phyloP scores from a whole-genome alignment of 345 rosid species.

The Anacardium occidentale region DNA sequence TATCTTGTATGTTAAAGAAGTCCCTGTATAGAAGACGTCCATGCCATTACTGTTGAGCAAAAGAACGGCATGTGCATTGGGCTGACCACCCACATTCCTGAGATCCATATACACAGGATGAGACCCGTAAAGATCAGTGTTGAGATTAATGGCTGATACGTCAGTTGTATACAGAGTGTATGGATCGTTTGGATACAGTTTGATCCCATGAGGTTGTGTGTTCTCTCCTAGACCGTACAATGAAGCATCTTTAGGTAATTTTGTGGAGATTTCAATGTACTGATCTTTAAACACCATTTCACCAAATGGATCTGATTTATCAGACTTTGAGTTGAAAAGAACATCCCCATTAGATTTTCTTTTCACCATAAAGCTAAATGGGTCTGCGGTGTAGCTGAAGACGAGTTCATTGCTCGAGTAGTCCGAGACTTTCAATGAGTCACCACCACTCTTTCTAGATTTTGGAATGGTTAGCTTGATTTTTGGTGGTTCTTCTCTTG shows the following conservation, averaged over 20 bases:
- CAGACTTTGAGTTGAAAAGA: slow-evolving; percentile 74
- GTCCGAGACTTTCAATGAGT: slow-evolving; percentile 35
- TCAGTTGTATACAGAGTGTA: slow-evolving; percentile 90
- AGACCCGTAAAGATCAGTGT: slow-evolving; percentile 84
- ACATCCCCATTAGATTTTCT: slow-evolving; percentile 73
- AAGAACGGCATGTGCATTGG: slow-evolving; percentile 74
- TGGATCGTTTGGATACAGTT: slow-evolving; percentile 84
- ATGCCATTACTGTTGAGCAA: slow-evolving; percentile 91
- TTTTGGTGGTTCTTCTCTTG: slow-evolving; percentile 64
- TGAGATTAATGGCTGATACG: slow-evolving; percentile 76
- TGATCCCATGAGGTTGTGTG: slow-evolving; percentile 93
- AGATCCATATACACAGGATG: slow-evolving; percentile 98
- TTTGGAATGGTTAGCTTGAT: slow-evolving; percentile 45
- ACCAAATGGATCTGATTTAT: slow-evolving; percentile 47
- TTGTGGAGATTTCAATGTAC: slow-evolving; percentile 90
- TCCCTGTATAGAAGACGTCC: slow-evolving; percentile 88
- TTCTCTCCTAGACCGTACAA: slow-evolving; percentile 91
- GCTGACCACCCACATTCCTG: slow-evolving; percentile 64
- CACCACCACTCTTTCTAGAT: slow-evolving; percentile 46
- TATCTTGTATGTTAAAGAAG: slow-evolving; percentile 80
- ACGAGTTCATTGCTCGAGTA: slow-evolving; percentile 60
- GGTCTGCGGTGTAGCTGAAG: slow-evolving; percentile 66
- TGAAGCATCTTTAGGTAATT: slow-evolving; percentile 76
- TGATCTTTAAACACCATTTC: slow-evolving; percentile 89
- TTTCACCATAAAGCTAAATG: slow-evolving; percentile 84